Percentiles rank a stretch among this genome's conserved stretches.
Evolutionary conservation across 495 filamentous ascomycete species (phyloP).

Genomic region (Parmelia sp.): DNA sequence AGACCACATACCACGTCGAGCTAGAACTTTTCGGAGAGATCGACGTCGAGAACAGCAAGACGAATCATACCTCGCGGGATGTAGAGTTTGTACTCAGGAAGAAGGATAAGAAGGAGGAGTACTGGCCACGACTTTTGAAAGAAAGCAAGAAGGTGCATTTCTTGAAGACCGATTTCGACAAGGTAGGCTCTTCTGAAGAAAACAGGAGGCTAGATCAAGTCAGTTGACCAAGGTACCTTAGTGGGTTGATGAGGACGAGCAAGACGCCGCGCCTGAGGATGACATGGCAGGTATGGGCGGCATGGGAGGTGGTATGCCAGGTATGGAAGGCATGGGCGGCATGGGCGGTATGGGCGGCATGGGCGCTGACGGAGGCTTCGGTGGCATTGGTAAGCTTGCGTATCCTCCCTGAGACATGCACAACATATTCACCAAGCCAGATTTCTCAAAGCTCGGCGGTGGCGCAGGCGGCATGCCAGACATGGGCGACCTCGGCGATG

Average conservation of each 20-base stretch:
- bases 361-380: conserved; percentile 40
- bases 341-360: conserved; percentile 53
- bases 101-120: conserved; percentile 87
- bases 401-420: background rate
- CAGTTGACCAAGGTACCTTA: conserved; percentile 27
- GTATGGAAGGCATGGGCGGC: conserved; percentile 56
- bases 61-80: conserved; percentile 74
- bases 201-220: background rate
- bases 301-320: conserved; percentile 34
- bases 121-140: conserved; percentile 93
- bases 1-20: conserved; percentile 70
- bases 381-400: conserved; percentile 48
- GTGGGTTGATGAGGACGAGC: conserved; percentile 99
- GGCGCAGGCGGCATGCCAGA: conserved; percentile 46
- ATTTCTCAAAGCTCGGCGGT: conserved; percentile 89
- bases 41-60: conserved; percentile 71
- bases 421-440: conserved; percentile 42
- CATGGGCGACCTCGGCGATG: conserved; percentile 40
- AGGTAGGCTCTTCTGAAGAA: conserved; percentile 48
- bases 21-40: conserved; percentile 92
- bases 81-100: conserved; percentile 88
- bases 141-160: conserved; percentile 84
- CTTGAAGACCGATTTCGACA: conserved; percentile 98
- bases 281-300: conserved; percentile 59
- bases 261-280: conserved; percentile 79